Conservation (phyloP, 1,284 basidiomycete species). For the Cutaneotrichosporon cutaneum region DNA sequence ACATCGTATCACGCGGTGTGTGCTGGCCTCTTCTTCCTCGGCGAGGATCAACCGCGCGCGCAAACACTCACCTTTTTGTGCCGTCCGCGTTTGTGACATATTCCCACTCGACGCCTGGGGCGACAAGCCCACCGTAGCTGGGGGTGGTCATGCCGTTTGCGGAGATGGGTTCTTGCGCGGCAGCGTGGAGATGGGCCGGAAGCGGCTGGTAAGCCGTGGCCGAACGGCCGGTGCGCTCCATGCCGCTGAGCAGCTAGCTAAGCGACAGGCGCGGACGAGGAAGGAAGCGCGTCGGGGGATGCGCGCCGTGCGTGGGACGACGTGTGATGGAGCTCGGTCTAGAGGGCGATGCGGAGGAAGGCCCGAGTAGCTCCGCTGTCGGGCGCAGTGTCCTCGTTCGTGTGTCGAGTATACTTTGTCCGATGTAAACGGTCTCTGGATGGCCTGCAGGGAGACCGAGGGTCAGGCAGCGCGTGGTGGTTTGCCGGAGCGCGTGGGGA, state of each 20-base stretch:
- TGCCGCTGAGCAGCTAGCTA: slow-evolving; percentile 25
- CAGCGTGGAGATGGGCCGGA: slow-evolving; percentile 41
- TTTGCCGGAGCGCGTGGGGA: neutral
- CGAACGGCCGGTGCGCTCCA: slow-evolving; percentile 25
- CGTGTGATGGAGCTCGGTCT: neutral
- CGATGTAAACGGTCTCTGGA: too few relatives aligned
- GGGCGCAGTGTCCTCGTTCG: neutral
- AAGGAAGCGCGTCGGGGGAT: neutral
- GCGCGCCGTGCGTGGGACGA: neutral
- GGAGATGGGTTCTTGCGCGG: slow-evolving; percentile 14
- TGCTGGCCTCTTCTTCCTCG: neutral
- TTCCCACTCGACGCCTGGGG: slow-evolving; percentile 51
- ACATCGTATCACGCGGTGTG: too few relatives aligned
- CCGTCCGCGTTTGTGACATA: slow-evolving; percentile 42
- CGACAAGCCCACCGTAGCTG: slow-evolving; percentile 54
- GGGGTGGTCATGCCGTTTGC: slow-evolving; percentile 47
- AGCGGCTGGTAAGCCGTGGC: slow-evolving; percentile 41
- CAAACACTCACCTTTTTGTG: slow-evolving; percentile 40
- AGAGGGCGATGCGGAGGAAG: neutral
- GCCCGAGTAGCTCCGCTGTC: neutral
- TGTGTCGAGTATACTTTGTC: too few relatives aligned
- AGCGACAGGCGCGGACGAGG: neutral
- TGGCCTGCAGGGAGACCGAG: too few relatives aligned
- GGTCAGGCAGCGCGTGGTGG: neutral
- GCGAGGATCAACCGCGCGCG: neutral